These are phyloP conservation scores for Carex parvula DNA, from an alignment of 176 grass and related monocot genomes.

Conservation along the genomic window DNA sequence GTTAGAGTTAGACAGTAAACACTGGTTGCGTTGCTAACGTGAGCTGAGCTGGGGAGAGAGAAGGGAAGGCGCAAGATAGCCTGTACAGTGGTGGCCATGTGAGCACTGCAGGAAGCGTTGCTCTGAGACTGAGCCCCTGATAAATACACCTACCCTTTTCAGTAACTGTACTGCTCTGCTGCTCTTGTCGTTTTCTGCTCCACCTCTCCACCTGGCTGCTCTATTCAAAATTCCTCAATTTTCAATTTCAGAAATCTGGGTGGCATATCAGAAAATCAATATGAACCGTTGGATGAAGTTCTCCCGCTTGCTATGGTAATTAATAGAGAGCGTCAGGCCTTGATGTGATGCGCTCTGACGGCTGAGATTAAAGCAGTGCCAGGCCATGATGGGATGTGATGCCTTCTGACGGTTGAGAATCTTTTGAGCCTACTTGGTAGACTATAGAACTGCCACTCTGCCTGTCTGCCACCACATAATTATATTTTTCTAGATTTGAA, in stretches of 20 bases:
- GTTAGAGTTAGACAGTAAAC: not conserved
- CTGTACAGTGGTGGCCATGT: slow-evolving; percentile 27
- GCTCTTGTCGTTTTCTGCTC: not conserved
- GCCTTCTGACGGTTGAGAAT: not conserved
- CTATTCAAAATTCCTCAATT: too few relatives aligned
- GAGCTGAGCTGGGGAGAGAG: not conserved
- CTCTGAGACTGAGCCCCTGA: not conserved
- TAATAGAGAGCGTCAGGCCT: not conserved
- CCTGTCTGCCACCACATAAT: not conserved
- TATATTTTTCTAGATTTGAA: not conserved
- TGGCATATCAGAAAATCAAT: not conserved
- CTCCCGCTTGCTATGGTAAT: not conserved
- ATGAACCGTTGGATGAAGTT: slow-evolving; percentile 21
- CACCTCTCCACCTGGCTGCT: not conserved
- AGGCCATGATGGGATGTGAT: slow-evolving; percentile 9
- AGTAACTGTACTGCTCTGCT: not conserved
- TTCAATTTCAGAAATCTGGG: not conserved
- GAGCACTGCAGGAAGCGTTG: too few relatives aligned
- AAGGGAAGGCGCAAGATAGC: not conserved
- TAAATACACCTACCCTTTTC: slow-evolving; percentile 29
- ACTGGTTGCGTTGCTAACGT: not conserved
- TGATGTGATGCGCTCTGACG: slow-evolving; percentile 14
- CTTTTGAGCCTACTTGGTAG: not conserved
- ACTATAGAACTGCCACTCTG: not conserved
- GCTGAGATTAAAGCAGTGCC: not conserved